Conservation (phyloP, 768 basidiomycete genomes). For the Kwoniella mangroviensis region DNA sequence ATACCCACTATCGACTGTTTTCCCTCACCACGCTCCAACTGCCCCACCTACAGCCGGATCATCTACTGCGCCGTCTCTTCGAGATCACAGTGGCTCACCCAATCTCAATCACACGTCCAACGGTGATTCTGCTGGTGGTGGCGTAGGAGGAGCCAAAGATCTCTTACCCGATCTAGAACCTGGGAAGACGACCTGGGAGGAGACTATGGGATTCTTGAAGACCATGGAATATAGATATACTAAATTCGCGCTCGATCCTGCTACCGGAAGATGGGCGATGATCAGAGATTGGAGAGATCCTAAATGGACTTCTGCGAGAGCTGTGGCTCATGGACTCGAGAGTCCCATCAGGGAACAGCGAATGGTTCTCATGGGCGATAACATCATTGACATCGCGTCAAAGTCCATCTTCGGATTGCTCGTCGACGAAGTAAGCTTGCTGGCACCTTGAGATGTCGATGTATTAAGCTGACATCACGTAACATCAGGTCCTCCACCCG, state of each 20-base stretch:
- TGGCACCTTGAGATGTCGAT: neutral
- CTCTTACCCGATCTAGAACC: constrained; percentile 56
- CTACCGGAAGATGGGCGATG: constrained; percentile 78
- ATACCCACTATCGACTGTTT: constrained; percentile 78
- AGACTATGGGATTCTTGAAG: constrained; percentile 62
- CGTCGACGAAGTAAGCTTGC: constrained; percentile 75
- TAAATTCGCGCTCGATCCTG: constrained; percentile 82
- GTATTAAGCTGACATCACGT: neutral
- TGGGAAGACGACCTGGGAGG: constrained; percentile 57
- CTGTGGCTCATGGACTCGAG: constrained; percentile 71
- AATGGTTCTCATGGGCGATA: constrained; percentile 74
- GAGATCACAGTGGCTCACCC: constrained; percentile 26
- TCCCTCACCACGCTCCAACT: constrained; percentile 60
- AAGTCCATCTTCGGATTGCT: constrained; percentile 78
- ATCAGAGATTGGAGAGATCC: constrained; percentile 88
- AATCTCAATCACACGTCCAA: constrained; percentile 33
- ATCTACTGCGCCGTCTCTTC: constrained; percentile 35
- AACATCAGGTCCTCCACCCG: constrained; percentile 80
- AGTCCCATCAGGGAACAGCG: constrained; percentile 68
- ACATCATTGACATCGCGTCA: constrained; percentile 86
- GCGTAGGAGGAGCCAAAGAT: constrained; percentile 56
- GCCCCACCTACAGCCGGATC: constrained; percentile 24
- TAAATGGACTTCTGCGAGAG: constrained; percentile 67
- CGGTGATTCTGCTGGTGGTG: constrained; percentile 23
- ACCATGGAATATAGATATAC: constrained; percentile 91